Conservation (phyloP, 2,329 filamentous ascomycete species). For the Verticillium nonalfalfae region DNA sequence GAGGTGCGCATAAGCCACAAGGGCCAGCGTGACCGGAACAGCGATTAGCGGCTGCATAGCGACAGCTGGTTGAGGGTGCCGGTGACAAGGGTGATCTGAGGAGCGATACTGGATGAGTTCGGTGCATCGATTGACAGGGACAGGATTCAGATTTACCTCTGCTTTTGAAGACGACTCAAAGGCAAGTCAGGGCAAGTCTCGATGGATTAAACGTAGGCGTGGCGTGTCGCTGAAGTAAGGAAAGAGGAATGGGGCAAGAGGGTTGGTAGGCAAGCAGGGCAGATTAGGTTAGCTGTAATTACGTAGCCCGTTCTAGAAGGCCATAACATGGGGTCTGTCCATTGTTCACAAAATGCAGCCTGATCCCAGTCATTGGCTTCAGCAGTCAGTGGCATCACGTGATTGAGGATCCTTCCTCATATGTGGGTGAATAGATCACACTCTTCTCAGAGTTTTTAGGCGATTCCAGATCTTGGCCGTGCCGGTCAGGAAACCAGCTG, state of each 20-base stretch:
- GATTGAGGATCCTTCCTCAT: background rate
- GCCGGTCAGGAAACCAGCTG: no score
- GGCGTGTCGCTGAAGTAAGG: background rate
- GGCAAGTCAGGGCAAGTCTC: background rate
- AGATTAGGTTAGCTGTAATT: background rate
- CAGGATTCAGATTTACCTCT: background rate
- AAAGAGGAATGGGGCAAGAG: background rate
- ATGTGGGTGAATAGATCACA: no score
- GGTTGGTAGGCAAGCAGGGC: background rate
- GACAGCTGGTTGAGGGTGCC: background rate
- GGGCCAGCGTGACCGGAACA: constrained; percentile 48
- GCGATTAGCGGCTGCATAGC: constrained; percentile 23
- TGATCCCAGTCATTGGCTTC: background rate
- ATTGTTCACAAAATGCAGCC: background rate
- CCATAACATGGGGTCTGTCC: background rate
- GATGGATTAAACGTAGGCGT: background rate
- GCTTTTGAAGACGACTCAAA: background rate
- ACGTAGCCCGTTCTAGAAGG: background rate
- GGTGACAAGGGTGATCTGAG: background rate
- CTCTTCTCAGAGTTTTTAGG: no score
- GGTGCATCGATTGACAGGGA: background rate
- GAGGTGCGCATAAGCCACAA: constrained; percentile 62
- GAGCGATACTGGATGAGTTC: background rate
- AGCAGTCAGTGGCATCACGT: background rate
- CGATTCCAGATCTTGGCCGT: no score